Base-by-base conservation (phyloP, 1,284 basidiomycete species). In the Trametes versicolor region DNA sequence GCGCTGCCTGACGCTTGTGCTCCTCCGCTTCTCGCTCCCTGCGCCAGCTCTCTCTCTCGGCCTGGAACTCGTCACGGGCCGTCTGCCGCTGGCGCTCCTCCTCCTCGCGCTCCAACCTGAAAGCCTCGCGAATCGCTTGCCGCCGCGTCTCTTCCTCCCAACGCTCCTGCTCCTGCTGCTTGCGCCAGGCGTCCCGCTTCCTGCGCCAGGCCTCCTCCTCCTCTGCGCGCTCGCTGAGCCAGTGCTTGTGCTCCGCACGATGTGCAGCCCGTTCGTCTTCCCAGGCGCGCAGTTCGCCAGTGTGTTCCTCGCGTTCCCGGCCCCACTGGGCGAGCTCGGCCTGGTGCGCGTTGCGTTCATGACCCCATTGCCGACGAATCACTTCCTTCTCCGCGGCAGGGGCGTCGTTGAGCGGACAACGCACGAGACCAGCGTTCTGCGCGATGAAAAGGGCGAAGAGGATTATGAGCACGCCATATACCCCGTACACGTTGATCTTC, bases 361-460 rank as follows among this genome's bases (percentile, higher is more conserved):
- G 34, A 21, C 32, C 36, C 64, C 64, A 65, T 25, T 58, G 27
- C 1, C 51, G 48, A 25, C 60, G 64, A 4, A 58, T 32, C 15
- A 37, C 51, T 4, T 55, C 51, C 19, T 62, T 65, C 45, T 54
- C 50, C 2, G 55, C 36, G 12, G 64, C 59, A 23, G 64, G 39
- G 27, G 58, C 37, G 55, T 62, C 56, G 37, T 65, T 58, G 27
- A 62, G 43, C 2, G 51, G 60, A 45, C 59, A 65, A 2, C 55
- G 43, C 27, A 55, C 45, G 23, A 60, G 36, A 2, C 54, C 45
- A 2, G 55, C 4, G 43, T 66, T 66, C 53, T 65, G 67, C 9
- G 54, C 32, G 29, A 65, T 12, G 51, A 64, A 39, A 19, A 67
- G 9, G 25, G n/a, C 37, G n/a, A 55, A 21, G 13, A 43, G 21